Evolutionary conservation across 2,329 filamentous ascomycete genomes (phyloP).

Genomic region (Fusarium irregulare): DNA sequence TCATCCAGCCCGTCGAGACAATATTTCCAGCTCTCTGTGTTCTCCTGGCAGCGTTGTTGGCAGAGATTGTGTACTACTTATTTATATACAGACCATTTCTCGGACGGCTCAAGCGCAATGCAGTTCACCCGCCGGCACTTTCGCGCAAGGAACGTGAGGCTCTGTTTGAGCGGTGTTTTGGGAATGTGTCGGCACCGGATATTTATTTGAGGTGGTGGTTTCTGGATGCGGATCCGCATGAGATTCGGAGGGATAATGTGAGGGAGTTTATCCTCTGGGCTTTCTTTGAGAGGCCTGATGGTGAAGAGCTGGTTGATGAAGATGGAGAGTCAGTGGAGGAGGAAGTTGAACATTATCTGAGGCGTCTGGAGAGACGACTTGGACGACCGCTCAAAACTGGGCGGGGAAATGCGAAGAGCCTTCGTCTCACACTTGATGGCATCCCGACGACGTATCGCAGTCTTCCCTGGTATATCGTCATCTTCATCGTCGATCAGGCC

Average conservation of each 20-base stretch:
- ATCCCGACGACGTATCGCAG: conserved; percentile 71
- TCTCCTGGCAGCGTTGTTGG: conserved; percentile 48
- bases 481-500: conserved; percentile 65
- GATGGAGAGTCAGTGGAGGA: conserved; percentile 49
- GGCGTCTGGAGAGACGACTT: conserved; percentile 64
- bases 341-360: conserved; percentile 61
- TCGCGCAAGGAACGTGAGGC: conserved; percentile 60
- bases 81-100: conserved; percentile 58
- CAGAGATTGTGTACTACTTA: conserved; percentile 58
- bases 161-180: conserved; percentile 68
- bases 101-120: conserved; percentile 52
- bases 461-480: conserved; percentile 71
- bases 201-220: conserved; percentile 74
- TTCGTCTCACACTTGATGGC: conserved; percentile 74
- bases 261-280: conserved; percentile 76
- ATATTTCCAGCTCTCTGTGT: conserved; percentile 28
- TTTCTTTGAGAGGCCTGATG: conserved; percentile 65
- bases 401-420: conserved; percentile 63
- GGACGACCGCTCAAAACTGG: conserved; percentile 64
- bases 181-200: conserved; percentile 65
- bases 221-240: conserved; percentile 64
- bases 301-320: conserved; percentile 8
- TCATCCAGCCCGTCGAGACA: conserved; percentile 29
- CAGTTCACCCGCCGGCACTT: conserved; percentile 56
- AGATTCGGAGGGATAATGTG: conserved; percentile 75